Conservation (phyloP, 1,284 basidiomycete genomes). For the Ustilago bromivora region DNA sequence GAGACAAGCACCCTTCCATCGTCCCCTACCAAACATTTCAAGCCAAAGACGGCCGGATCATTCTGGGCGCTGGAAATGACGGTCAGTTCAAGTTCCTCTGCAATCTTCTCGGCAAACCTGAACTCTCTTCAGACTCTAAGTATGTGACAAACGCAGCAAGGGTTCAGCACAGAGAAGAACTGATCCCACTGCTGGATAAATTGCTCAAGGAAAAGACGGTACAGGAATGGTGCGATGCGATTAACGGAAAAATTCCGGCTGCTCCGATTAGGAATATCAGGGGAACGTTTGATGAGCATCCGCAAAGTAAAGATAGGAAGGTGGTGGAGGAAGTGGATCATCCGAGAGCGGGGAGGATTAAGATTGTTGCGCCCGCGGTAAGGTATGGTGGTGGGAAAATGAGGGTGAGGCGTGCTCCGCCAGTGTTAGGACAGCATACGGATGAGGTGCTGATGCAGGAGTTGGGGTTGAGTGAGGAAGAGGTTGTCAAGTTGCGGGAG, state of each 20-base stretch:
- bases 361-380: conserved; percentile 87
- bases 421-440: conserved; percentile 70
- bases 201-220: conserved; percentile 62
- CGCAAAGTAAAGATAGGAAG: conserved; percentile 80
- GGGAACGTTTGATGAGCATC: conserved; percentile 86
- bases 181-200: conserved; percentile 80
- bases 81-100: conserved; percentile 76
- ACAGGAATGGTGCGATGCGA: conserved; percentile 55
- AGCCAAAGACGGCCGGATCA: conserved; percentile 48
- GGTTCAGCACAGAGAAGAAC: conserved; percentile 80
- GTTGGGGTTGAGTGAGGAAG: conserved; percentile 76
- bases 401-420: conserved; percentile 60
- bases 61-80: conserved; percentile 89
- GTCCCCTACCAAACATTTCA: conserved; percentile 61
- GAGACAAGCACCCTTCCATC: conserved; percentile 81
- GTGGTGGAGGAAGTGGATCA: conserved; percentile 76
- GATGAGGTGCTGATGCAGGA: conserved; percentile 73
- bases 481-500: conserved; percentile 74
- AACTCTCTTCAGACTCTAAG: conserved; percentile 30
- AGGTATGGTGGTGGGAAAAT: conserved; percentile 83
- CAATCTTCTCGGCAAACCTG: conserved; percentile 31
- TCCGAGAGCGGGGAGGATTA: conserved; percentile 82
- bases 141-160: conserved; percentile 76
- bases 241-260: conserved; percentile 59
- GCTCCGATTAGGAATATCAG: conserved; percentile 84